These are phyloP conservation scores for Ramaria sp. DNA, from an alignment of 768 basidiomycete genomes.

Conservation along the genomic window DNA sequence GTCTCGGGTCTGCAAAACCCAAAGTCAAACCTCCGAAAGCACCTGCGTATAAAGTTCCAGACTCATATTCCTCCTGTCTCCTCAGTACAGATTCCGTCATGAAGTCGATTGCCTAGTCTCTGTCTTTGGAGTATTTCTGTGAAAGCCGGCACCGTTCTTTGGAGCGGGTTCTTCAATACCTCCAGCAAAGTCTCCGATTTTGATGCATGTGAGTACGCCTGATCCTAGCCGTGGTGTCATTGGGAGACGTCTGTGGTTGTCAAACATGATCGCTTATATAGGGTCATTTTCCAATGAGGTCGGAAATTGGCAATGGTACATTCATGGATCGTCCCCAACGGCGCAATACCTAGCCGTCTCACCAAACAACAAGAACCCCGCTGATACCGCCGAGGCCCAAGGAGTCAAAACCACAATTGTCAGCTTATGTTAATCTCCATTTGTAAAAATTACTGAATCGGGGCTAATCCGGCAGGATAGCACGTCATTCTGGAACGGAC, in stretches of 20 bases:
- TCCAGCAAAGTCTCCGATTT: slow-evolving; percentile 37
- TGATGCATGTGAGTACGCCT: slow-evolving; percentile 20
- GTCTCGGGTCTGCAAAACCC: no score
- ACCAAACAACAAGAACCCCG: slow-evolving; percentile 48
- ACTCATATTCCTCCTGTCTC: not conserved
- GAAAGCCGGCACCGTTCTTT: slow-evolving; percentile 40
- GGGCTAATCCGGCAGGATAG: slow-evolving; percentile 21
- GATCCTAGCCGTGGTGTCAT: not conserved
- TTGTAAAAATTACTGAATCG: not conserved
- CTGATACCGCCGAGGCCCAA: slow-evolving; percentile 35
- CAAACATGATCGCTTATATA: slow-evolving; percentile 15
- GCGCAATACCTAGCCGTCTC: slow-evolving; percentile 42
- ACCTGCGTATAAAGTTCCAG: not conserved
- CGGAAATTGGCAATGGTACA: slow-evolving; percentile 49
- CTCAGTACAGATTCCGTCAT: no score
- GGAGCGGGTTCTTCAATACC: slow-evolving; percentile 45
- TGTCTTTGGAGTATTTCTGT: slow-evolving; percentile 19
- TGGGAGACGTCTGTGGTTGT: no score
- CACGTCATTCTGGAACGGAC: slow-evolving; percentile 45
- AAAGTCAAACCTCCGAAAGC: not conserved
- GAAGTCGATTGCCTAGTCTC: slow-evolving; percentile 13
- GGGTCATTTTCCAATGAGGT: slow-evolving; percentile 50
- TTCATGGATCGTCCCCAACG: slow-evolving; percentile 43
- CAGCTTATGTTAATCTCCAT: not conserved
- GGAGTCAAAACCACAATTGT: slow-evolving; percentile 44